Evolutionary conservation across 2,329 filamentous ascomycete species (phyloP), one percentile per base, ranked within the genome.

Genomic region (Fusarium miscanthi): DNA sequence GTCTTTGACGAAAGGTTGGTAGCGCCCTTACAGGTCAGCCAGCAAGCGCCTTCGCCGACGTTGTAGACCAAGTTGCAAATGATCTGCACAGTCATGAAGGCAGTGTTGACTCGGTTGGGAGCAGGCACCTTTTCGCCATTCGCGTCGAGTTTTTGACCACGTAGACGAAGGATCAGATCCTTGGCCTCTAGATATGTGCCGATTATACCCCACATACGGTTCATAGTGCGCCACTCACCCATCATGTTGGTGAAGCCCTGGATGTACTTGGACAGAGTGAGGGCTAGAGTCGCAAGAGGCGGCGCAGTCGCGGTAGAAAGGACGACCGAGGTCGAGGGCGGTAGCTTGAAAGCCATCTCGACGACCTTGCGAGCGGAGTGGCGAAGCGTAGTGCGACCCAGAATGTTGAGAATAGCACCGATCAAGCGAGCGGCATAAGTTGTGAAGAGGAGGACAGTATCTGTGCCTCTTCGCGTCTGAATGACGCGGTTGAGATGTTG

Each of bases 21-120:
- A 7, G 97, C 88, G 25, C 92, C 91, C 80, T 94, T 94, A 67
- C 86, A 85, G 6, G 90, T 87, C 41, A 98, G 87, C 84, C 92
- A 97, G 21, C 92, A 92, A 42, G 88, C 87, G 82, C 97, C 98
- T 85, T 99, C 96, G 43, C 95, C 86, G 3, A 89, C 83, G 82
- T 98, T 94, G 84, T 93, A 97, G 14, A 43, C 84, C 79, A 14
- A 92, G 82, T 80, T 93, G 92, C 16, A 89, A 86, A 86, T 72
- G 25, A 97, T 88, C 80, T 96, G 93, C 11, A 88, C 84, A 81
- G 90, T 91, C 27, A 89, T 88, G 49, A 97, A 83, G 38, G 80
- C 73, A 13, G 79, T 79, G 69, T 85, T 85, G 64, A 86, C 78
- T 16, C 68, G 72, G 40, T 66, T 66, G 6, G 76, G 70, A 82